Percentiles rank a stretch among this genome's conserved stretches.
phyloP scores from a whole-genome alignment of 2,329 filamentous ascomycete species.

The Alternaria atra region DNA sequence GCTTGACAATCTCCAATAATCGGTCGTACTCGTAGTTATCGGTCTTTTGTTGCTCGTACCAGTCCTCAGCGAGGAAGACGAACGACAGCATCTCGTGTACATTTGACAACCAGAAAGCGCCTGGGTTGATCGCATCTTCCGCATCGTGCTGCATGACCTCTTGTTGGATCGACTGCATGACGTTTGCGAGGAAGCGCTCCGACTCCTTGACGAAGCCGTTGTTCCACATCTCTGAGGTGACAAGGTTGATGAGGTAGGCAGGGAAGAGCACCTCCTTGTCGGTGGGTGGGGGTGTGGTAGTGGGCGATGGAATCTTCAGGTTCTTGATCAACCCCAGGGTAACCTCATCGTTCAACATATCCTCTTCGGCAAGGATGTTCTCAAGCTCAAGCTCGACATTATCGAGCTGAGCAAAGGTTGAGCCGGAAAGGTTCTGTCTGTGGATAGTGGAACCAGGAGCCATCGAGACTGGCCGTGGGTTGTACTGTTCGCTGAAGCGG shows the following conservation, averaged over 20 bases:
- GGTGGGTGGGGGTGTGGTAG: conserved; percentile 85
- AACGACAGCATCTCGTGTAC: conserved; percentile 99
- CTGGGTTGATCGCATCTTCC: conserved; percentile 95
- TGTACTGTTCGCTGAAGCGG: conserved; percentile 91
- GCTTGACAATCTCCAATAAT: conserved; percentile 97
- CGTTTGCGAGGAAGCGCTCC: conserved; percentile 96
- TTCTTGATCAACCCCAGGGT: conserved; percentile 96
- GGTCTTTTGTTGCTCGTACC: conserved; percentile 99
- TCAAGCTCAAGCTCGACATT: conserved; percentile 96
- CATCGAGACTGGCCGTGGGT: conserved; percentile 96
- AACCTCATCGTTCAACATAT: conserved; percentile 95
- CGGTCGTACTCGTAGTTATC: conserved; percentile 99
- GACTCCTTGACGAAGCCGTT: conserved; percentile 99
- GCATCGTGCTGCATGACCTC: conserved; percentile 99
- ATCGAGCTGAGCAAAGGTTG: conserved; percentile 83
- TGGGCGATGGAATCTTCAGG: conserved; percentile 92
- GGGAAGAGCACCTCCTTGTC: conserved; percentile 99
- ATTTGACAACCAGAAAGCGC: conserved; percentile 98
- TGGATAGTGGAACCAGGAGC: conserved; percentile 73
- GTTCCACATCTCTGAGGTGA: conserved; percentile 99
- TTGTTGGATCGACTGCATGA: conserved; percentile 99
- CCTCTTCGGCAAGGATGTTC: conserved; percentile 91
- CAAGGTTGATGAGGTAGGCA: conserved; percentile 97
- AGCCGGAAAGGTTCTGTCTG: conserved; percentile 76
- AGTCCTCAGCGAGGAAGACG: conserved; percentile 98